Conservation (phyloP, 2,329 filamentous ascomycete species). For the Tolypocladium nubicola region DNA sequence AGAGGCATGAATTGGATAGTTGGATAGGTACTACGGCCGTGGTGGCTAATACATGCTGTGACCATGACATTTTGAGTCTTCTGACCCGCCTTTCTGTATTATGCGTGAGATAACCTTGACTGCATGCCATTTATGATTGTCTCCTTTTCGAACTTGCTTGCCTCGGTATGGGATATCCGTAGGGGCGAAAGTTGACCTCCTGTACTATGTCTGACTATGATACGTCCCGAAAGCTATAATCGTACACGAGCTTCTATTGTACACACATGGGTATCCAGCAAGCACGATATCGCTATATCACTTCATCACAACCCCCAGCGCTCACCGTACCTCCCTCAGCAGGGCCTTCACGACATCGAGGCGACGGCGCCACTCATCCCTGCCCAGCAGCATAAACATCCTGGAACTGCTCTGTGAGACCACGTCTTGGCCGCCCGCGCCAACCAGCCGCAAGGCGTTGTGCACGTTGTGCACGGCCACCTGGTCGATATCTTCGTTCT, state of each 20-base stretch:
- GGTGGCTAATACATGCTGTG: background rate
- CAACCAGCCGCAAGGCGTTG: slow-evolving; percentile 18
- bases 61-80: background rate
- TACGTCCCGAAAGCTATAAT: background rate
- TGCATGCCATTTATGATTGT: background rate
- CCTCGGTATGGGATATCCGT: background rate
- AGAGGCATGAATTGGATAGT: background rate
- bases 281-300: background rate
- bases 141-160: no score
- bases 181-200: background rate
- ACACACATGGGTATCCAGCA: background rate
- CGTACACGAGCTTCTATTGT: background rate
- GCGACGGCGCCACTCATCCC: slow-evolving; percentile 22
- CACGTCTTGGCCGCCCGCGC: slow-evolving; percentile 17
- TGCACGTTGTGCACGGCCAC: slow-evolving; percentile 18
- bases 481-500: slow-evolving; percentile 7
- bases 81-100: background rate
- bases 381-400: slow-evolving; percentile 23
- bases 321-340: background rate
- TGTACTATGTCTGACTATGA: background rate
- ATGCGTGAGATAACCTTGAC: background rate
- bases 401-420: slow-evolving; percentile 15
- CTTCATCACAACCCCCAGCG: background rate
- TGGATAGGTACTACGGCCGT: background rate
- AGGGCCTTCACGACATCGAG: slow-evolving; percentile 12